Conservation (phyloP, 2,329 filamentous ascomycete genomes). For the Gnomoniopsis smithogilvyi region DNA sequence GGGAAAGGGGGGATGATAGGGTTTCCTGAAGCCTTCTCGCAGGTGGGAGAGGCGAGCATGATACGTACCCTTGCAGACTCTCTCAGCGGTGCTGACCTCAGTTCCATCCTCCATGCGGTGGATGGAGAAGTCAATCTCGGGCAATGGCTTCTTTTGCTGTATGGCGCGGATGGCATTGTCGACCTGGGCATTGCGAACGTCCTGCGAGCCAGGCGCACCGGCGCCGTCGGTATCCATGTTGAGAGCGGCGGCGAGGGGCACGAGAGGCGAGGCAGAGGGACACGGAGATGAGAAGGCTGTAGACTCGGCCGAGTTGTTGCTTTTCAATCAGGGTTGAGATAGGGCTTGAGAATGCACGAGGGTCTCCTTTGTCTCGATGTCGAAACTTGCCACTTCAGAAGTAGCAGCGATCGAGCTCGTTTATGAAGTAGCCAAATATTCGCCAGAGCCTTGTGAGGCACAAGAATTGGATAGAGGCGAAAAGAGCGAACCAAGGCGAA, state of each 20-base stretch:
- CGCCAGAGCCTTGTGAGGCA: slow-evolving; percentile 14
- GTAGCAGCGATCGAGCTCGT: background rate
- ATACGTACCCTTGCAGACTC: slow-evolving; percentile 91
- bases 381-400: background rate
- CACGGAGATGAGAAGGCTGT: slow-evolving; percentile 10
- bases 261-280: slow-evolving; percentile 7
- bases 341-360: background rate
- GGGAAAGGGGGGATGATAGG: background rate
- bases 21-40: background rate
- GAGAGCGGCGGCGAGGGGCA: slow-evolving; percentile 19
- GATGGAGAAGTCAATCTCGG: slow-evolving; percentile 97
- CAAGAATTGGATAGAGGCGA: slow-evolving; percentile 9
- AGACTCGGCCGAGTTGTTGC: background rate
- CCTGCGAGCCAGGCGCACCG: slow-evolving; percentile 34
- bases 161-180: slow-evolving; percentile 92
- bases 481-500: slow-evolving; percentile 12
- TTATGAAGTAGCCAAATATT: background rate
- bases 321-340: background rate
- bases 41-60: background rate
- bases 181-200: slow-evolving; percentile 59
- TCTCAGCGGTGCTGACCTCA: slow-evolving; percentile 91
- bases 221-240: slow-evolving; percentile 49
- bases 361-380: background rate
- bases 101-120: slow-evolving; percentile 97
- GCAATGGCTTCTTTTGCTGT: slow-evolving; percentile 88